Evolutionary conservation across 2,329 filamentous ascomycete genomes (phyloP).

Genomic region (Aureobasidium sp.): DNA sequence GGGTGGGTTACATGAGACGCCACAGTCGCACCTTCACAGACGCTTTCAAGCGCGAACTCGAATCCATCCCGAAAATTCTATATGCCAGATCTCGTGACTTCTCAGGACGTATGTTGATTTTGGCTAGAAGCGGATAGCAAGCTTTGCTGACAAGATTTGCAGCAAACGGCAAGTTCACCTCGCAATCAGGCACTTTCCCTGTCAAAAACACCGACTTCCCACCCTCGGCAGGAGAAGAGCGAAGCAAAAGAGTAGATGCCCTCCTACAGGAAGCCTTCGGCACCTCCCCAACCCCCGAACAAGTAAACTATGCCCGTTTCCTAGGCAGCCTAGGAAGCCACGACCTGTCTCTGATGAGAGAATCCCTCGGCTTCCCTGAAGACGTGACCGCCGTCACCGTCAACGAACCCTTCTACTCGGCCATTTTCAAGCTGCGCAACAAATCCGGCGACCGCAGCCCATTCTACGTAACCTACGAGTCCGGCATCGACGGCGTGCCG

Average conservation of each 20-base stretch:
- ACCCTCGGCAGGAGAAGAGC: conserved; percentile 19
- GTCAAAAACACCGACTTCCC: conserved; percentile 35
- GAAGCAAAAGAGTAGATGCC: conserved; percentile 20
- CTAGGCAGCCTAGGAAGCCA: conserved; percentile 44
- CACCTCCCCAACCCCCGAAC: conserved; percentile 23
- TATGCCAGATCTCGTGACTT: conserved; percentile 49
- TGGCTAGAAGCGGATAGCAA: too few relatives aligned
- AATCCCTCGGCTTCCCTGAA: conserved; percentile 43
- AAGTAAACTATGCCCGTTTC: conserved; percentile 32
- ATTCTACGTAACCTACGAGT: conserved; percentile 50
- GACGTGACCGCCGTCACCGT: conserved; percentile 37
- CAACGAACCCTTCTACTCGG: conserved; percentile 33
- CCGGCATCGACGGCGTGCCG: conserved; percentile 45
- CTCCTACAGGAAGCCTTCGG: conserved; percentile 29
- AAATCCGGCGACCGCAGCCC: conserved; percentile 15
- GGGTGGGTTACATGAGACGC: conserved; percentile 55
- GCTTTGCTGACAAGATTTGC: not conserved
- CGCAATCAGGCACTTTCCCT: conserved; percentile 41
- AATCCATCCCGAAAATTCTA: conserved; percentile 40
- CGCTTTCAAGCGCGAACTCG: conserved; percentile 45
- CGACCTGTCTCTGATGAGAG: conserved; percentile 47
- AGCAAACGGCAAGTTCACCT: conserved; percentile 42
- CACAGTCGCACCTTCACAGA: conserved; percentile 49
- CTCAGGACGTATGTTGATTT: conserved; percentile 35
- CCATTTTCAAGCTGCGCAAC: conserved; percentile 37